Percentiles rank a stretch among this genome's conserved stretches.
phyloP scores from a whole-genome alignment of 2,329 filamentous ascomycete genomes.

The Xylogone sp. region DNA sequence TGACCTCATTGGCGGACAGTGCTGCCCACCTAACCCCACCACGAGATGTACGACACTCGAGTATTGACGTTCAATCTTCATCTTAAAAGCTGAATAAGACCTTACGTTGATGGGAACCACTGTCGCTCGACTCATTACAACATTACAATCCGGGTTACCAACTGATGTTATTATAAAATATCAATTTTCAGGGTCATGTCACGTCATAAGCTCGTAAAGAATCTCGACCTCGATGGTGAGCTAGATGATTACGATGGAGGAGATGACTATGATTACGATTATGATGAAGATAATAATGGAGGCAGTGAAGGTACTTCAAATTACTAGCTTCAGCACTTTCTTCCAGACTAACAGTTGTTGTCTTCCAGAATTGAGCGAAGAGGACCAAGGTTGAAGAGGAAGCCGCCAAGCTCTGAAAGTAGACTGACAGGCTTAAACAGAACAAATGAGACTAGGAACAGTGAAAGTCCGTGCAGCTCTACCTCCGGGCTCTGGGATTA shows the following conservation, averaged over 20 bases:
- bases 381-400: constrained; percentile 26
- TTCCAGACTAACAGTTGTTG: constrained; percentile 6
- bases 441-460: constrained; percentile 62
- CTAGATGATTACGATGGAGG: constrained; percentile 47
- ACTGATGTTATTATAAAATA: no score
- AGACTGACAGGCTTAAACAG: constrained; percentile 24
- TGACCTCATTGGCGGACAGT: background rate
- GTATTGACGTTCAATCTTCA: background rate
- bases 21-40: background rate
- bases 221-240: constrained; percentile 41
- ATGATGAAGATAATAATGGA: constrained; percentile 30
- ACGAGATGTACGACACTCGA: background rate
- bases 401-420: background rate
- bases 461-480: constrained; percentile 62
- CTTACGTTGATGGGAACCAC: no score
- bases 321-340: background rate
- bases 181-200: constrained; percentile 26
- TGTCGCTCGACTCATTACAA: no score
- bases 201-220: constrained; percentile 34
- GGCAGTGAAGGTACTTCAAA: constrained; percentile 13
- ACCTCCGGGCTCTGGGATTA: constrained; percentile 46
- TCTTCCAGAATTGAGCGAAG: constrained; percentile 26
- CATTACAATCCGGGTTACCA: no score
- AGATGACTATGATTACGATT: constrained; percentile 36
- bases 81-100: no score